Evolutionary conservation across 2,329 filamentous ascomycete species (phyloP).

Genomic region (Dryadomyces sulphureus): DNA sequence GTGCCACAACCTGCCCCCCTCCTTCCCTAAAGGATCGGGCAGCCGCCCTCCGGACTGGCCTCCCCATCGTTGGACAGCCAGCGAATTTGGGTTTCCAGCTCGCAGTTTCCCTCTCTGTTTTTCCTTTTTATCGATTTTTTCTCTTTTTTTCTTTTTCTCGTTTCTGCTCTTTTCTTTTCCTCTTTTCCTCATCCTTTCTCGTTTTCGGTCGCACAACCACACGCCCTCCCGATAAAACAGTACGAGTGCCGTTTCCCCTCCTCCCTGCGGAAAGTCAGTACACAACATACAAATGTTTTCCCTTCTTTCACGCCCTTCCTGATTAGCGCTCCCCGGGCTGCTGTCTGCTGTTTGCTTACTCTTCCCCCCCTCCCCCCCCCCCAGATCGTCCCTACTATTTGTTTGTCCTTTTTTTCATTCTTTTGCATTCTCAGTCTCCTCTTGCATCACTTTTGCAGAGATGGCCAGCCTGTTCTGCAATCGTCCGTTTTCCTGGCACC

Average conservation of each 20-base stretch:
- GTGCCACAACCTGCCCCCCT: neutral
- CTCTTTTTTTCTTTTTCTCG: neutral
- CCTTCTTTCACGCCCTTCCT: neutral
- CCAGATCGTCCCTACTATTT: neutral
- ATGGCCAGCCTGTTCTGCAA: neutral
- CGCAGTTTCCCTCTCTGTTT: neutral
- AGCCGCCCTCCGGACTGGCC: neutral
- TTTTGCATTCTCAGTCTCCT: neutral
- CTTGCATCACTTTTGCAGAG: neutral
- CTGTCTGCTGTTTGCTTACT: neutral
- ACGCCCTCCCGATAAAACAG: neutral
- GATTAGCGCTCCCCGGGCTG: neutral
- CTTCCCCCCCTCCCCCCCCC: neutral
- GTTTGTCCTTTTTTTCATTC: neutral
- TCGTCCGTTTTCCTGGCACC: neutral
- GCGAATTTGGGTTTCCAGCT: too few relatives aligned
- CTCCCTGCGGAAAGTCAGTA: neutral
- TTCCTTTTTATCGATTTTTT: neutral
- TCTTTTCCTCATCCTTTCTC: neutral
- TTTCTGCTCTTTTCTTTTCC: neutral
- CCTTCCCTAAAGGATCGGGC: neutral
- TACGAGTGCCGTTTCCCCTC: too few relatives aligned
- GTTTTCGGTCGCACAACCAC: neutral
- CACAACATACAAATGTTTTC: too few relatives aligned
- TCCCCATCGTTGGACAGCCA: neutral